Evolutionary conservation across 2,329 filamentous ascomycete species (phyloP).

Genomic region (Ceratocystis diversiconidia): DNA sequence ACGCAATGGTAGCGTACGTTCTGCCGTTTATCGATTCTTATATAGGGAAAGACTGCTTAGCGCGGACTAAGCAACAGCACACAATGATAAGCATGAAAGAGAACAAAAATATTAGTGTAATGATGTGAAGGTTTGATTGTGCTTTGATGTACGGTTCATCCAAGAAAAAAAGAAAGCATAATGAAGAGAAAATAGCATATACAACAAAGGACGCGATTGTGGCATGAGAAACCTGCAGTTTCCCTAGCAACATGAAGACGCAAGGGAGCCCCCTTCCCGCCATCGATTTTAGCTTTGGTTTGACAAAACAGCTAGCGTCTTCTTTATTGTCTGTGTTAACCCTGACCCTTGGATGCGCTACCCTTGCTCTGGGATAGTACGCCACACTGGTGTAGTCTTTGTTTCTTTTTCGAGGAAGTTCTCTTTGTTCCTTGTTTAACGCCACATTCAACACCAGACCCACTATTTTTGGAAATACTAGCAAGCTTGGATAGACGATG

Average conservation of each 20-base stretch:
- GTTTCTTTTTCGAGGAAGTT: neutral
- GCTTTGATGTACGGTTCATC: neutral
- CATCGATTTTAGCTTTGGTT: slow-evolving; percentile 3
- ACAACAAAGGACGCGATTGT: neutral
- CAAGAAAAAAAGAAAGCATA: neutral
- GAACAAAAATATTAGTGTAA: neutral
- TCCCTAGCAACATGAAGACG: slow-evolving; percentile 13
- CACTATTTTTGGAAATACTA: slow-evolving; percentile 5
- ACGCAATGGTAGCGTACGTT: too few species aligned
- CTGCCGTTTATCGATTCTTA: neutral
- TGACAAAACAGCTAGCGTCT: slow-evolving; percentile 1
- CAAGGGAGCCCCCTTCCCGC: slow-evolving; percentile 8
- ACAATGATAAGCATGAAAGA: slow-evolving; percentile 4
- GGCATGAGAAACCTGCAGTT: slow-evolving; percentile 9
- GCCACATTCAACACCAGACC: neutral
- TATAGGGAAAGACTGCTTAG: neutral
- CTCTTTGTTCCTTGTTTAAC: neutral
- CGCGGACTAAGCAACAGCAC: neutral
- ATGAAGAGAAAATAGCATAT: neutral
- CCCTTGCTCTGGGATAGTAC: neutral
- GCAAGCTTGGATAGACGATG: slow-evolving; percentile 3
- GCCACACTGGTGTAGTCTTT: neutral
- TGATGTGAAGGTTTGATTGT: neutral
- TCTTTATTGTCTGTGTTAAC: neutral
- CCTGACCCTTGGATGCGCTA: neutral